phyloP scores from a whole-genome alignment of 345 rosid species.

The Hibiscus syriacus region DNA sequence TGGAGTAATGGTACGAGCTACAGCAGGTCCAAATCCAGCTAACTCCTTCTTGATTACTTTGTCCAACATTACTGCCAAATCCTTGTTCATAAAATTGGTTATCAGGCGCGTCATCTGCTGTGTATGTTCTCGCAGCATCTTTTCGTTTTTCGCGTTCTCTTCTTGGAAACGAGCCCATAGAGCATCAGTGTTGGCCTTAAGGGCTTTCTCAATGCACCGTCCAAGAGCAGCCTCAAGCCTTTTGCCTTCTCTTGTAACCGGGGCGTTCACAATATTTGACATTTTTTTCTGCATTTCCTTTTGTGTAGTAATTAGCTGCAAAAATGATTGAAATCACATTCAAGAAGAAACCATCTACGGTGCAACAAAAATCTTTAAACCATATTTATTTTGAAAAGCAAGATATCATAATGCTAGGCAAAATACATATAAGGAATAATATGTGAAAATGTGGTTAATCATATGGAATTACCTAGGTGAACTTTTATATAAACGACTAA shows the following conservation, averaged over 20 bases:
- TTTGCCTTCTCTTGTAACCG: conserved; percentile 63
- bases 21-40: conserved; percentile 38
- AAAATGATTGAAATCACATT: not conserved
- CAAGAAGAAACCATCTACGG: not conserved
- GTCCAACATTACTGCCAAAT: conserved; percentile 47
- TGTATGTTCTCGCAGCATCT: conserved; percentile 39
- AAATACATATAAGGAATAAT: conserved; percentile 14
- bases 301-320: conserved; percentile 48
- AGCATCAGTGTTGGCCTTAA: conserved; percentile 71
- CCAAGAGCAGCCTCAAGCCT: conserved; percentile 74
- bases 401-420: not conserved
- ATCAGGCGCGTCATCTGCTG: conserved; percentile 54
- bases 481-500: not conserved
- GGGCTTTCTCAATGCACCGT: conserved; percentile 55
- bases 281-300: conserved; percentile 80
- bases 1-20: conserved; percentile 53
- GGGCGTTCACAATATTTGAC: conserved; percentile 42
- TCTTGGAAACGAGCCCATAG: conserved; percentile 76
- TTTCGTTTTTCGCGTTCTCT: conserved; percentile 62
- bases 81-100: conserved; percentile 55
- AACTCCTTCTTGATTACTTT: conserved; percentile 67
- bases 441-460: not conserved
- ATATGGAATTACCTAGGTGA: not conserved
- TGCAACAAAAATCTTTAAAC: not conserved
- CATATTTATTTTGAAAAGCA: not conserved